Conservation (phyloP, 805 yeast genomes). For the Spathaspora girioi region DNA sequence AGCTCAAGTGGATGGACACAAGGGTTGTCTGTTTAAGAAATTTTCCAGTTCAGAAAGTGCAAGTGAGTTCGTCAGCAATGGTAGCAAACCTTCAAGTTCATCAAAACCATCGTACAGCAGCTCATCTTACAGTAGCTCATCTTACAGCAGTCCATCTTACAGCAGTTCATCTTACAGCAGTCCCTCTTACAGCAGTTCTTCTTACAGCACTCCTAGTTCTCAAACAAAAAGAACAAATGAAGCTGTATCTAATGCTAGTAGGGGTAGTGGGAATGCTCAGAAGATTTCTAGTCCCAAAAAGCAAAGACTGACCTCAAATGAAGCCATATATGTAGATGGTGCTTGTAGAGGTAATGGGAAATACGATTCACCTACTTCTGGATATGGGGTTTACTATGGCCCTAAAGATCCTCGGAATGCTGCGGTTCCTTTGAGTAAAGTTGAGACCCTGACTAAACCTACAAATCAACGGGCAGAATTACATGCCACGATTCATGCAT, state of each 20-base stretch:
- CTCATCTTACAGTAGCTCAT: neutral
- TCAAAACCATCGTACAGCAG: neutral
- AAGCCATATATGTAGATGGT: constrained; percentile 70
- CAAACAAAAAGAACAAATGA: no score
- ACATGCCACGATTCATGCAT: constrained; percentile 58
- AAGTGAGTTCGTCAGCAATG: constrained; percentile 28
- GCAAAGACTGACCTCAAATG: no score
- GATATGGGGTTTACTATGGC: constrained; percentile 77
- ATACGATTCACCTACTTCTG: constrained; percentile 38
- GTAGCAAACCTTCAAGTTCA: constrained; percentile 14
- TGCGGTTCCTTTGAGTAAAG: constrained; percentile 44
- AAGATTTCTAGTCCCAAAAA: no score
- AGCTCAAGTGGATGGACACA: constrained; percentile 49
- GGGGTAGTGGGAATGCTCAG: no score
- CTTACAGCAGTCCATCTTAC: neutral
- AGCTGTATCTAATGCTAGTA: no score
- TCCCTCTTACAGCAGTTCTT: neutral
- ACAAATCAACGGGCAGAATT: constrained; percentile 86
- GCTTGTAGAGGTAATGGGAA: constrained; percentile 63
- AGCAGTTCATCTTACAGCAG: neutral
- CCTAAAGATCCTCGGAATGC: constrained; percentile 49
- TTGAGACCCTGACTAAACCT: constrained; percentile 30
- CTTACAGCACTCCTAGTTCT: no score
- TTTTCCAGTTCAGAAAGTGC: constrained; percentile 53
- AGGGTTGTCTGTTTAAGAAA: constrained; percentile 55